Base-by-base conservation (phyloP, 2,329 filamentous ascomycete genomes). In the Sordariomycetes sp. region DNA sequence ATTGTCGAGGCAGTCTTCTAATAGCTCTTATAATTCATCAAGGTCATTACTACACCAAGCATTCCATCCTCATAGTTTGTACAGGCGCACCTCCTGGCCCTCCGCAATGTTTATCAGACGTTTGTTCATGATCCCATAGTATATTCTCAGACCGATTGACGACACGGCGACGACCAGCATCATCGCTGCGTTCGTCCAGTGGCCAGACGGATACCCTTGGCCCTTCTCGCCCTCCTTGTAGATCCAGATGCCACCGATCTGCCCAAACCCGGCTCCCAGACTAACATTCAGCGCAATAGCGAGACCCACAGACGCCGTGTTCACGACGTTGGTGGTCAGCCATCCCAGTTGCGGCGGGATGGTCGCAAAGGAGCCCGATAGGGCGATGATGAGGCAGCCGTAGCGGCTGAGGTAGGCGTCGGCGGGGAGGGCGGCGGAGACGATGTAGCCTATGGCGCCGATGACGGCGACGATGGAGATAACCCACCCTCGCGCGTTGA, bases 291-390 rank as follows among this genome's bases (percentile, higher is more conserved):
- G 69, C 0, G 85, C 86, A 57, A 89, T 85, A 1, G 85, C 85
- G 12, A 89, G 74, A 0, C 85, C 85, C 0, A 81, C 80, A 0
- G 84, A 77, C 0, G 81, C 80, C 0, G 85, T 87, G 57, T 76
- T 81, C 64, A 79, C 80, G 54, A 87, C 72, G 64, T 89, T 89
- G 48, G 80, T 82, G 10, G 81, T 82, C 7, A 88, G 71, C 85
- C 84, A 87, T n/a, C 84, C 84, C 1, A 87, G 73, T 59, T 89
- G 74, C 0, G 85, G 84, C 0, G 86, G 85, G 52, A 88, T 85
- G 61, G 81, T 85, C 1, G 82, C 77, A 60, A 89, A 89, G 0
- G 84, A 75, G 1, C 86, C 85, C 2, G 80, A 78, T 1, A 82
- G 76, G 0, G 84, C 85, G 45, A 89, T 72, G 35, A 89, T 85